These are phyloP conservation scores for Gonium pectorale DNA, from an alignment of 139 green algal species.

Conservation along the genomic window DNA sequence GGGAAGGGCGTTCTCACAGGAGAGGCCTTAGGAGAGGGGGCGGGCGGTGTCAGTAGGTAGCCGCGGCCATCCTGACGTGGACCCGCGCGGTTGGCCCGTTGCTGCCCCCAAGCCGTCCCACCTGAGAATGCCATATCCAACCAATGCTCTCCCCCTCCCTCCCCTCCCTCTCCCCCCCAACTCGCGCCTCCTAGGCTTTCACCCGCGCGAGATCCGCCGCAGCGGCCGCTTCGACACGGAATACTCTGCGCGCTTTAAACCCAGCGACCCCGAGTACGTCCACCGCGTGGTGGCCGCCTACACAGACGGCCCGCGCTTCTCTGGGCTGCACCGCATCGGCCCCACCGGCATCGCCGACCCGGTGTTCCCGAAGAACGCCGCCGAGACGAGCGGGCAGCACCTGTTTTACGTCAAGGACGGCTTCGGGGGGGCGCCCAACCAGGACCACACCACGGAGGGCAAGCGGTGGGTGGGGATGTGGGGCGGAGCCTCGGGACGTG, in stretches of 20 bases:
- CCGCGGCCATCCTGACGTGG: no score
- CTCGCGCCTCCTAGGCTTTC: slow-evolving; percentile 1
- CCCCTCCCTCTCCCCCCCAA: not conserved
- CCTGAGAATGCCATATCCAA: no score
- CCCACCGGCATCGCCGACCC: slow-evolving; percentile 24
- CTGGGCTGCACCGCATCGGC: slow-evolving; percentile 4
- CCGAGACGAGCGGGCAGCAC: slow-evolving; percentile 10
- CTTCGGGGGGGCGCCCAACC: not conserved
- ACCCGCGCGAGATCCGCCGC: slow-evolving; percentile 13
- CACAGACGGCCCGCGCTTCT: slow-evolving; percentile 11
- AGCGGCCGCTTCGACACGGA: slow-evolving; percentile 4
- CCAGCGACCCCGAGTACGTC: slow-evolving; percentile 11
- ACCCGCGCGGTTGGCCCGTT: no score
- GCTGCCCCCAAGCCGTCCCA: no score
- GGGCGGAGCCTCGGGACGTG: not conserved
- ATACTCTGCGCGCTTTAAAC: slow-evolving; percentile 3
- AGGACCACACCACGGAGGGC: slow-evolving; percentile 16
- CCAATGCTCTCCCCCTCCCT: no score
- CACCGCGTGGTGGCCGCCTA: slow-evolving; percentile 12
- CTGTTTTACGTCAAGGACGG: slow-evolving; percentile 34
- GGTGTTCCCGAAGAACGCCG: not conserved
- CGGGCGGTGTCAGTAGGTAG: no score
- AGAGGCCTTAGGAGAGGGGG: no score
- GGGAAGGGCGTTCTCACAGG: no score
- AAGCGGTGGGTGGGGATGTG: not conserved